phyloP scores from a whole-genome alignment of 768 basidiomycete genomes.

The Leccinum subgranulosum region DNA sequence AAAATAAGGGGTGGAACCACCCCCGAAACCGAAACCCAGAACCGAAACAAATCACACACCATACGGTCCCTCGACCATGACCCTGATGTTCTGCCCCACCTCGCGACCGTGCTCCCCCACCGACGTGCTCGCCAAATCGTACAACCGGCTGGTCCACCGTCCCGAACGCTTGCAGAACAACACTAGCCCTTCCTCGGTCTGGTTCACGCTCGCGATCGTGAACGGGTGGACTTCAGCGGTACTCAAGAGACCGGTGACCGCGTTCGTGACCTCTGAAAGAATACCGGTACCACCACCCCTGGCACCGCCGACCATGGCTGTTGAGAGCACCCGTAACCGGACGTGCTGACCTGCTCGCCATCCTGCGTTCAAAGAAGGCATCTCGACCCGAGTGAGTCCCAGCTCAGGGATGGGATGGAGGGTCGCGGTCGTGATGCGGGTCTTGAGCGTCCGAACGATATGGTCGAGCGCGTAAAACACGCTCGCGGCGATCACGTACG shows the following conservation, averaged over 20 bases:
- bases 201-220: constrained; percentile 68
- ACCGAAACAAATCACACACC: constrained; percentile 26
- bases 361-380: constrained; percentile 60
- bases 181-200: constrained; percentile 56
- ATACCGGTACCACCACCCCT: background rate
- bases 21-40: background rate
- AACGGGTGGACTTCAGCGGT: constrained; percentile 75
- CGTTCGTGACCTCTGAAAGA: background rate
- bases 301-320: constrained; percentile 17
- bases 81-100: constrained; percentile 29
- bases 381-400: constrained; percentile 59
- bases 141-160: constrained; percentile 60
- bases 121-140: constrained; percentile 43
- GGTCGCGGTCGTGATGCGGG: constrained; percentile 57
- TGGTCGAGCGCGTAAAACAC: constrained; percentile 59
- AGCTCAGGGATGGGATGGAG: constrained; percentile 63
- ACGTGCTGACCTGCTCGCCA: constrained; percentile 88
- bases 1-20: background rate
- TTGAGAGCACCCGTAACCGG: constrained; percentile 61
- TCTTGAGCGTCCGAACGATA: constrained; percentile 60
- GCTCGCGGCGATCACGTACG: constrained; percentile 51
- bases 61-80: constrained; percentile 57
- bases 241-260: constrained; percentile 47
- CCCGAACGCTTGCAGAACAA: constrained; percentile 67
- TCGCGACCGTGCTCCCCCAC: constrained; percentile 27